phyloP scores from a whole-genome alignment of 192 early-diverging fungal genomes.

The Paraglomus occultum region DNA sequence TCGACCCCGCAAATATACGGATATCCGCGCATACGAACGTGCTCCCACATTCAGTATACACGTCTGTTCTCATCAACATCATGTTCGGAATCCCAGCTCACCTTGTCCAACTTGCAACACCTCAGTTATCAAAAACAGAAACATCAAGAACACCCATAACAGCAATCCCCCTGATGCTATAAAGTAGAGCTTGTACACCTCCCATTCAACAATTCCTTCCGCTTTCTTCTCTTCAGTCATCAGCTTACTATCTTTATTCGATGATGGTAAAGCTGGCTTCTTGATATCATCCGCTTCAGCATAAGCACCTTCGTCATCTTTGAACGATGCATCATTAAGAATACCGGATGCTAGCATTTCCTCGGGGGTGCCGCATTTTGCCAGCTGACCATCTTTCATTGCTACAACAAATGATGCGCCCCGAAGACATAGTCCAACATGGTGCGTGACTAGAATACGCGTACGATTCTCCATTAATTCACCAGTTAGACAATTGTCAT shows the following conservation, averaged over 20 bases:
- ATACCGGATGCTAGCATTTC: constrained; percentile 46
- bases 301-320: constrained; percentile 39
- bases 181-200: constrained; percentile 80
- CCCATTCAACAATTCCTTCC: constrained; percentile 70
- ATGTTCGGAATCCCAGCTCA: constrained; percentile 62
- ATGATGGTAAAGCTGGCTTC: constrained; percentile 39
- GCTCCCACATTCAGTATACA: no score
- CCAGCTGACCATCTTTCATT: constrained; percentile 60
- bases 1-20: no score
- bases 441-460: constrained; percentile 88
- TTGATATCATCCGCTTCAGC: constrained; percentile 43
- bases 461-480: constrained; percentile 77
- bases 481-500: constrained; percentile 70
- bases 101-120: constrained; percentile 41
- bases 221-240: constrained; percentile 84
- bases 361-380: constrained; percentile 47
- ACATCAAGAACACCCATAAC: constrained; percentile 59
- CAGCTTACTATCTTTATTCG: constrained; percentile 54
- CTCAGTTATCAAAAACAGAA: constrained; percentile 46
- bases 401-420: constrained; percentile 57
- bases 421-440: constrained; percentile 62
- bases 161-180: constrained; percentile 61
- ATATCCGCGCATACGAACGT: no score
- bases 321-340: constrained; percentile 42
- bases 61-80: constrained; percentile 27